Conservation (phyloP, 176 grass and related monocot species). For the Calamus simplicifolius region DNA sequence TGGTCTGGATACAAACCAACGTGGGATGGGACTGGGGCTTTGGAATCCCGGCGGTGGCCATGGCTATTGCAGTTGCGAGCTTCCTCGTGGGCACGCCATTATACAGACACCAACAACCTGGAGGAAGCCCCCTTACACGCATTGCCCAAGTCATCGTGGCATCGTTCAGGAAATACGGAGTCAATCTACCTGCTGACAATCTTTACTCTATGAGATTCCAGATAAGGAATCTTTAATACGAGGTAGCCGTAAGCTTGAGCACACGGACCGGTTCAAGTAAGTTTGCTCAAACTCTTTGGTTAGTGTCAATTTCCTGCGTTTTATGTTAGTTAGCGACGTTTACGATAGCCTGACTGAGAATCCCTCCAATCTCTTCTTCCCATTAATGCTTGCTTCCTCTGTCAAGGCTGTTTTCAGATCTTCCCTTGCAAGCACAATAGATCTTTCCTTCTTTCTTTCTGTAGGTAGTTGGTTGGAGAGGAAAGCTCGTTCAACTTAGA, state of each 20-base stretch:
- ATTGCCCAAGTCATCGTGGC: slow-evolving; percentile 2
- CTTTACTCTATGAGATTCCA: background rate
- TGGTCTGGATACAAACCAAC: slow-evolving; percentile 11
- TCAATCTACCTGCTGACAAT: slow-evolving; percentile 1
- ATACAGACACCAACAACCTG: slow-evolving; percentile 17
- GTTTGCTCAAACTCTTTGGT: background rate
- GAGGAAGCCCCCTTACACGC: slow-evolving; percentile 11
- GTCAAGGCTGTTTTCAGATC: too few relatives aligned
- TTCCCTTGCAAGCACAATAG: too few relatives aligned
- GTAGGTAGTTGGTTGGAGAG: too few relatives aligned
- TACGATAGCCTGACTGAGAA: too few relatives aligned
- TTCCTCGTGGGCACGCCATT: slow-evolving; percentile 2
- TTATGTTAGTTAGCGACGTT: background rate
- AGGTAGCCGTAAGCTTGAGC: slow-evolving; percentile 16
- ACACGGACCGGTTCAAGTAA: slow-evolving; percentile 7
- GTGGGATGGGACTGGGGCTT: slow-evolving; percentile 5
- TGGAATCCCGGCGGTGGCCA: background rate
- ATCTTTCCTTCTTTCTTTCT: too few relatives aligned
- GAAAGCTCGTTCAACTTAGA: too few relatives aligned
- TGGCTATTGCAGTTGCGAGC: slow-evolving; percentile 7
- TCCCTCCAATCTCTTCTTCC: too few relatives aligned
- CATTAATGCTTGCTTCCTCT: too few relatives aligned
- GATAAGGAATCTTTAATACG: slow-evolving; percentile 3
- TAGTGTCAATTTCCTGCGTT: background rate
- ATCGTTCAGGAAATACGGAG: background rate